phyloP scores from a whole-genome alignment of 2,329 filamentous ascomycete species.

The Fusarium avenaceum region DNA sequence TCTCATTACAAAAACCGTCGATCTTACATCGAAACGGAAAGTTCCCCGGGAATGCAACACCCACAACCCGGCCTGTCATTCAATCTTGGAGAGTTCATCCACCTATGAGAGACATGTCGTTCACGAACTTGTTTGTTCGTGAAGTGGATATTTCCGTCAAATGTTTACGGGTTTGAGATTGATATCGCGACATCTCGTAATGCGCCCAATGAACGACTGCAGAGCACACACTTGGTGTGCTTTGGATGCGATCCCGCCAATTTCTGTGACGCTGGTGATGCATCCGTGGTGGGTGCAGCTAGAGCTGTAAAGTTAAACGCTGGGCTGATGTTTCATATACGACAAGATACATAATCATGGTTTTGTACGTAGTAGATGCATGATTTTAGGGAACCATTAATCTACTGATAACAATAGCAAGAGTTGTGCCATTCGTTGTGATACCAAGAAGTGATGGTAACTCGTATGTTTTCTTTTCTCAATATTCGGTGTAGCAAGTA shows the following conservation, averaged over 20 bases:
- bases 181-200: neutral
- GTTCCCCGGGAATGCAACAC: neutral
- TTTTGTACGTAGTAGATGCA: neutral
- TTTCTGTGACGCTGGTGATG: neutral
- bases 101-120: neutral
- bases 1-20: neutral
- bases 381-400: too few relatives aligned
- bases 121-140: neutral
- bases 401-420: too few relatives aligned
- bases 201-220: neutral
- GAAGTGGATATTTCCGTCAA: neutral
- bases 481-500: too few relatives aligned
- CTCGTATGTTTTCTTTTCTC: too few relatives aligned
- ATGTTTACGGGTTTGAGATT: neutral
- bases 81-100: neutral
- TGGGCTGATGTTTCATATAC: slow-evolving; percentile 8
- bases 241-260: neutral
- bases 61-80: neutral
- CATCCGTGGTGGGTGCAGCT: neutral
- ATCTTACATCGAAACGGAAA: neutral
- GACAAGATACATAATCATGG: neutral
- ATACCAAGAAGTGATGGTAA: too few relatives aligned
- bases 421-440: too few relatives aligned
- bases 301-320: too few relatives aligned
- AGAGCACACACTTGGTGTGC: neutral